A percentile compares a stretch with the other conserved stretches of the same genome.
These are phyloP conservation scores for Tetracentron sinense DNA, from an alignment of 164 flowering plant species.

Conservation along the genomic window DNA sequence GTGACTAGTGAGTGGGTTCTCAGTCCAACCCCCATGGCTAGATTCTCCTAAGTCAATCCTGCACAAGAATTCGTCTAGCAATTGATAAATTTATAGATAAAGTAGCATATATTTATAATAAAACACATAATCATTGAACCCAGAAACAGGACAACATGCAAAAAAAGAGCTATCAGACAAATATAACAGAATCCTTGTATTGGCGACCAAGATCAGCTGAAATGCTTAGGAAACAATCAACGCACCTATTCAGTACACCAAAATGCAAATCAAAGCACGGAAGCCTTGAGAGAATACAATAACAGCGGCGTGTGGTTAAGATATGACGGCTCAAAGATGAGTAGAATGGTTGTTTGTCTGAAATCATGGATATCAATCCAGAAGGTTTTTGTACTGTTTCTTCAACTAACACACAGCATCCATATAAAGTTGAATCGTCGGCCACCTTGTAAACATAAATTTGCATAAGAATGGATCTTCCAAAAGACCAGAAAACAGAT, in stretches of 20 bases:
- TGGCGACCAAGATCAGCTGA: neutral
- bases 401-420: constrained; percentile 92
- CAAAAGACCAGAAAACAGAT: neutral
- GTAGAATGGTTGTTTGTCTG: constrained; percentile 42
- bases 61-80: constrained; percentile 1
- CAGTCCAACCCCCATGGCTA: neutral
- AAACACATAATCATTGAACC: neutral
- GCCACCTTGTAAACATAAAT: constrained; percentile 57
- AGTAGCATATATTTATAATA: neutral
- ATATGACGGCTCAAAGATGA: constrained; percentile 58
- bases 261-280: constrained; percentile 95
- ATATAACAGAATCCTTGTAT: neutral
- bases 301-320: constrained; percentile 89
- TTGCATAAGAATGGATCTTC: neutral
- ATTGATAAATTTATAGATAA: neutral
- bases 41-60: neutral
- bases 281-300: constrained; percentile 94
- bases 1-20: neutral
- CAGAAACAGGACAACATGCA: neutral
- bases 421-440: constrained; percentile 93
- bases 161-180: neutral
- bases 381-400: constrained; percentile 86
- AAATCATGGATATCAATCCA: constrained; percentile 72
- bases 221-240: neutral
- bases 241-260: constrained; percentile 82